Evolutionary conservation across 495 filamentous ascomycete species (phyloP).

Genomic region (Penicillium cinerascens): DNA sequence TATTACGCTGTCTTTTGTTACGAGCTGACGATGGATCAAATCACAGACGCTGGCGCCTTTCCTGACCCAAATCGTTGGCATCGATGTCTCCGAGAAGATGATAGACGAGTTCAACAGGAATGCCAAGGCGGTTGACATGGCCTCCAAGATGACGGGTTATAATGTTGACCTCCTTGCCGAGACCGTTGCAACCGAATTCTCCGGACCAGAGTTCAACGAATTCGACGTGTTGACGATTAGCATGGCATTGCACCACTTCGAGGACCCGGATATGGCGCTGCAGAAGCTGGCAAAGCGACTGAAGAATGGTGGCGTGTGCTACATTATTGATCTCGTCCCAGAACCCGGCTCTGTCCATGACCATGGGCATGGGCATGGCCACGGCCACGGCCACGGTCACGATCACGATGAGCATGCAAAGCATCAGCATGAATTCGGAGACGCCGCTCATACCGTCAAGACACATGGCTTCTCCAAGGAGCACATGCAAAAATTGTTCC

Average conservation of each 20-base stretch:
- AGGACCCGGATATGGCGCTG: slow-evolving; percentile 54
- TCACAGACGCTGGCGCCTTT: slow-evolving; percentile 55
- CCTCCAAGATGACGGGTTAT: slow-evolving; percentile 52
- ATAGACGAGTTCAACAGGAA: slow-evolving; percentile 54
- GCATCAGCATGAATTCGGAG: slow-evolving; percentile 20
- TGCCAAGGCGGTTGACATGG: slow-evolving; percentile 35
- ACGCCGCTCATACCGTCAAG: slow-evolving; percentile 44
- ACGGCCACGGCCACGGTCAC: slow-evolving; percentile 17
- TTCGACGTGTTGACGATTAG: slow-evolving; percentile 66
- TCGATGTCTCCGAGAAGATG: slow-evolving; percentile 70
- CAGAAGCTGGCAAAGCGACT: slow-evolving; percentile 56
- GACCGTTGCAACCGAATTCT: slow-evolving; percentile 35
- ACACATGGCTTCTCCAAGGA: slow-evolving; percentile 56
- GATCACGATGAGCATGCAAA: slow-evolving; percentile 23
- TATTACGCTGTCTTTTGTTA: neutral
- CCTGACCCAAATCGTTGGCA: slow-evolving; percentile 56
- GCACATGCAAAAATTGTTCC: slow-evolving; percentile 50
- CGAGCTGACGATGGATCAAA: neutral
- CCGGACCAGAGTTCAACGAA: slow-evolving; percentile 46
- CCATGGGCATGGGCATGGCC: slow-evolving; percentile 14
- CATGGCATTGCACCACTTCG: slow-evolving; percentile 71
- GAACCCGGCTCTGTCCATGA: slow-evolving; percentile 26
- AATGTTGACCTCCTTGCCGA: slow-evolving; percentile 55
- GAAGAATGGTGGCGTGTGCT: slow-evolving; percentile 56
- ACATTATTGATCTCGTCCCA: slow-evolving; percentile 63